Evolutionary conservation across 768 basidiomycete genomes (phyloP).

Genomic region (Tylopilus intermedius): DNA sequence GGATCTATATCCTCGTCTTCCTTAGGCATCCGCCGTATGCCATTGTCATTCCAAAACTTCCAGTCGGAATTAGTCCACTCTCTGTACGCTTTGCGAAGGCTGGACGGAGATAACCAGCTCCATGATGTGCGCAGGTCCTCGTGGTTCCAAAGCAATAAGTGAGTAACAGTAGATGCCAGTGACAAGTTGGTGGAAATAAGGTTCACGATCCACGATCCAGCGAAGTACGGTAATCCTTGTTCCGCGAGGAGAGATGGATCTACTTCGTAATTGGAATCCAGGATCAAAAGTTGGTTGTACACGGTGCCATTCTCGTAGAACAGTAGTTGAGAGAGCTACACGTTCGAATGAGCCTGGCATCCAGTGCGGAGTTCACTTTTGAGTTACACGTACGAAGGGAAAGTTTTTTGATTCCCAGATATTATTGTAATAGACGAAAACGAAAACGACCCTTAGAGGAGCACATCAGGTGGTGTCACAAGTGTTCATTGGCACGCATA

Average conservation of each 20-base stretch:
- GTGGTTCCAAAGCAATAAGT: constrained; percentile 51
- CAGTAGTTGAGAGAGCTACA: not conserved
- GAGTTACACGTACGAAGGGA: constrained; percentile 41
- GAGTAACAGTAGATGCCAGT: constrained; percentile 48
- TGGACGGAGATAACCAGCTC: constrained; percentile 40
- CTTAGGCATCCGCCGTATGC: constrained; percentile 21
- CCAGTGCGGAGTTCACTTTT: not conserved
- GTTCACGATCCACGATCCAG: constrained; percentile 22
- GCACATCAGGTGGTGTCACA: not conserved
- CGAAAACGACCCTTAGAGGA: constrained; percentile 29
- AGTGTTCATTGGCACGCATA: constrained; percentile 20
- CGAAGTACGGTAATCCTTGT: constrained; percentile 33
- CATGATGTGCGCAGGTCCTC: constrained; percentile 45
- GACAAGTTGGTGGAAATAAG: constrained; percentile 17
- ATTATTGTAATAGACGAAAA: constrained; percentile 40
- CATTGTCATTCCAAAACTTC: constrained; percentile 32
- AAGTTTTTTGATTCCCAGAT: constrained; percentile 55
- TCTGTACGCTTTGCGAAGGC: constrained; percentile 22
- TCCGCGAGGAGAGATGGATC: constrained; percentile 44
- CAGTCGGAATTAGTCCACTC: constrained; percentile 31
- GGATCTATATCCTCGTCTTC: constrained; percentile 44
- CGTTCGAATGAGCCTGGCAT: not conserved
- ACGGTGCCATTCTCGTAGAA: not conserved
- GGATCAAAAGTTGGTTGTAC: not conserved
- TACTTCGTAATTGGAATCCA: constrained; percentile 22